Base-by-base conservation (phyloP, 257 asterid species). In the Scutellaria minor region DNA sequence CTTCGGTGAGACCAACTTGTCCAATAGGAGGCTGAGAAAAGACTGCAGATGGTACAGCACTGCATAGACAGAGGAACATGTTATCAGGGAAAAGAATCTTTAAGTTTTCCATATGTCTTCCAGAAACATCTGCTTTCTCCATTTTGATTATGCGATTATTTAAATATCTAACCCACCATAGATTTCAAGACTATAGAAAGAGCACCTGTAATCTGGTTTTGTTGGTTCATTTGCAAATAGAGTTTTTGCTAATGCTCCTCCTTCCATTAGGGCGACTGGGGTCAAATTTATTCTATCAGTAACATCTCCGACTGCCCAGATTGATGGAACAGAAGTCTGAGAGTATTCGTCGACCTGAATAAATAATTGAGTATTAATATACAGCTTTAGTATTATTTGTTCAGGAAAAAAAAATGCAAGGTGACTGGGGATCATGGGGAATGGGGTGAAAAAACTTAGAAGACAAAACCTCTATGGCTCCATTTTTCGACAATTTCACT, bases 261-360 rank as follows among this genome's bases (percentile, higher is more conserved):
- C 99, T 80, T 95, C 99, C 98, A 95, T 95, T 77, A 95, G 82
- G 81, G 99, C 99, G 75, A 95, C 99, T 18, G 99, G 99, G 71
- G 99, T 95, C 85, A 95, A 83, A 86, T 95, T 95, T 71, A 92
- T 84, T 83, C 99, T 91, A 79, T 95, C 96, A 56, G 99, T 95
- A 65, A 83, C 99, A 82, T 95, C 99, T 79, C 99, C 99, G 62
- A 95, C 99, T 5, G 96, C 99, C 97, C 98, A 95, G 80, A 95
- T 95, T 66, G 98, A 91, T 63, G 98, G 96, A 79, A 95, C 90
- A 65, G 98, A 92, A 64, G 98, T 75, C 52, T 78, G 96, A 12
- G 98, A 95, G 83, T 84, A 91, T 79, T 94, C 97, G 68, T 91
- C 96, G 56, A 94, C 97, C 99, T 95, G 74, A 62, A 64, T 39